These are phyloP conservation scores for Podila clonocystis DNA, from an alignment of 192 early-diverging fungal genomes.

Conservation along the genomic window DNA sequence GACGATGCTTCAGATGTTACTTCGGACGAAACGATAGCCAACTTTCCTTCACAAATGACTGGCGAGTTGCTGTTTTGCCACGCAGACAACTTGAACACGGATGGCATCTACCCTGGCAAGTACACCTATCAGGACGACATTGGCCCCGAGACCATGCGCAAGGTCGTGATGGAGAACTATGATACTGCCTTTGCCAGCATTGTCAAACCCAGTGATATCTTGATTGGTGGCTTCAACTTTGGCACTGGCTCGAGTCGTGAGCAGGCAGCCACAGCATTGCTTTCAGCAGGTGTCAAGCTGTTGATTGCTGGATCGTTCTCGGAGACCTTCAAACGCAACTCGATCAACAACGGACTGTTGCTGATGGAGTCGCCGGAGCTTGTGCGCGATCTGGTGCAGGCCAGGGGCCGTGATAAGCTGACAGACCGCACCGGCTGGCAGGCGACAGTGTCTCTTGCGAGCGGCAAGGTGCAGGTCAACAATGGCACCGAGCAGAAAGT, in stretches of 20 bases:
- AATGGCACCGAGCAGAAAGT: constrained; percentile 46
- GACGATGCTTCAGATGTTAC: constrained; percentile 6
- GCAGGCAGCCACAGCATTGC: constrained; percentile 96
- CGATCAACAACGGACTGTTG: constrained; percentile 97
- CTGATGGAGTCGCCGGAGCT: constrained; percentile 89
- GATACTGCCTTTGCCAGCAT: constrained; percentile 84
- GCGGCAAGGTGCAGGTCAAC: constrained; percentile 67
- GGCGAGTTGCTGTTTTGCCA: constrained; percentile 92
- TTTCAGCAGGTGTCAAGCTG: constrained; percentile 85
- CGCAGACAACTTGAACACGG: constrained; percentile 97
- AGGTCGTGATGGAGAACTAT: constrained; percentile 99
- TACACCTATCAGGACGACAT: constrained; percentile 99
- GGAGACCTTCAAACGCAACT: constrained; percentile 99
- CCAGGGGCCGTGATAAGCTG: constrained; percentile 55
- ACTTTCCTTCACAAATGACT: constrained; percentile 78
- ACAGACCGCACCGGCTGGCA: constrained; percentile 84
- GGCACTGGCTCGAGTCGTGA: constrained; percentile 97
- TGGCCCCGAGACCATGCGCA: constrained; percentile 86
- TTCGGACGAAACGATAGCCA: constrained; percentile 60
- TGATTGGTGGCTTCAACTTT: constrained; percentile 96
- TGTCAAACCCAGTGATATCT: constrained; percentile 80
- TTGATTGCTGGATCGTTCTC: constrained; percentile 93
- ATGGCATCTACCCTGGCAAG: constrained; percentile 98
- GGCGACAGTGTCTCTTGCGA: constrained; percentile 74
- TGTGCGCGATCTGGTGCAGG: constrained; percentile 74